phyloP scores from a whole-genome alignment of 129 eudicot genomes.

The Arctium lappa region DNA sequence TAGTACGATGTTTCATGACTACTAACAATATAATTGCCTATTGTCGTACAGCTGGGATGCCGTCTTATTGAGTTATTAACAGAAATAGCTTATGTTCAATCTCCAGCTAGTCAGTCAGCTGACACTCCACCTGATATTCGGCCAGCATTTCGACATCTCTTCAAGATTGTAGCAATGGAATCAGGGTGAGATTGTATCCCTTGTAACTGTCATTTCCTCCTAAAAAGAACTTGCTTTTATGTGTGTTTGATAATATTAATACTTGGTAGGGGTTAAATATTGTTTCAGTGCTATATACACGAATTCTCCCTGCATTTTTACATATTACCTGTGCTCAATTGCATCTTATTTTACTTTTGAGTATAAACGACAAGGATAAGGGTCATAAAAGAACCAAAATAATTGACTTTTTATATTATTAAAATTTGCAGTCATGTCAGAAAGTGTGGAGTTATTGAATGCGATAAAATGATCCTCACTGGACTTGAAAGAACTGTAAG shows the following conservation, averaged over 20 bases:
- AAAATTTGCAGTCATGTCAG: slow-evolving; percentile 36
- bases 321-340: background rate
- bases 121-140: slow-evolving; percentile 94
- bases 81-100: slow-evolving; percentile 85
- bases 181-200: slow-evolving; percentile 49
- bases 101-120: slow-evolving; percentile 65
- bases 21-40: slow-evolving; percentile 9
- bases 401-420: background rate
- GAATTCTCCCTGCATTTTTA: background rate
- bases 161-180: slow-evolving; percentile 57
- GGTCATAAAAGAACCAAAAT: slow-evolving; percentile 18
- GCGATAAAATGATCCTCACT: slow-evolving; percentile 71
- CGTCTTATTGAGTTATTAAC: slow-evolving; percentile 80
- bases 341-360: slow-evolving; percentile 13
- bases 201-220: background rate
- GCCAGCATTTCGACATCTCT: slow-evolving; percentile 82
- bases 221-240: background rate
- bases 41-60: slow-evolving; percentile 80
- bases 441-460: slow-evolving; percentile 88
- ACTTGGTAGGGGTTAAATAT: background rate
- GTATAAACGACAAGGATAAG: slow-evolving; percentile 21
- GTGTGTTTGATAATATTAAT: background rate
- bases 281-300: background rate
- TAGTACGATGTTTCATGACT: slow-evolving; percentile 8
- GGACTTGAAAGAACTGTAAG: slow-evolving; percentile 89